Evolutionary conservation across 2,329 filamentous ascomycete genomes (phyloP), one percentile per base, ranked within the genome.

Genomic region (Penicillium sp.): DNA sequence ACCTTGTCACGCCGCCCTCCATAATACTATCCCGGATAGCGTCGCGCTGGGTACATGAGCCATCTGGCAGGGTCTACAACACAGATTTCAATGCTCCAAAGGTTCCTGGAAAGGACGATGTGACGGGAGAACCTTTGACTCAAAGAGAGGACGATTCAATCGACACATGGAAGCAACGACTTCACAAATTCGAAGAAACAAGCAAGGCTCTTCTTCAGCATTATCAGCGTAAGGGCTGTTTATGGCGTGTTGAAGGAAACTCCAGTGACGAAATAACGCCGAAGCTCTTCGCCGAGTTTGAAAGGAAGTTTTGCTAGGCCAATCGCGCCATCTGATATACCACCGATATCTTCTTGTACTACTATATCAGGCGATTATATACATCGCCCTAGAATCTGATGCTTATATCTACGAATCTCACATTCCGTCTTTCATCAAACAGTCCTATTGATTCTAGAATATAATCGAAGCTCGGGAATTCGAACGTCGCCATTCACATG

Each of bases 261-360:
- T 94, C 88, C 76, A 97, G 93, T 73, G 92, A 99, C 73, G 95
- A 98, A 80, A 99, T 99, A 70, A 93, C 86, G 58, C 95, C 95
- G n/a, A 89, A 93, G 81, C 83, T 99, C 30, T 91, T 92, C 72
- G 79, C 83, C 8, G 93, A 97, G 78, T 91, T 99, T 76, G 89
- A 91, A 79, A 86, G 82, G 73, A 85, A 90, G 60, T 98, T 98
- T 79, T 83, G 76, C 63, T 78, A 51, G n/a, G 29, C 15, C 13
- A 29, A 15, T 49, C 56, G 41, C 45, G 41, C 31, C 47, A 47
- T 60, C 48, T 29, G 48, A 52, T 54, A 61, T 69, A 56, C 48
- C 54, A 58, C 35, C 35, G 47, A 60, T 60, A 60, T 51, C 50
- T 60, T 65, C 55, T 55, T 67, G 66, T 69, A 66, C 63, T 68